Base-by-base conservation (phyloP, 1,139 yeast species). In the Lodderomyces beijingensis region DNA sequence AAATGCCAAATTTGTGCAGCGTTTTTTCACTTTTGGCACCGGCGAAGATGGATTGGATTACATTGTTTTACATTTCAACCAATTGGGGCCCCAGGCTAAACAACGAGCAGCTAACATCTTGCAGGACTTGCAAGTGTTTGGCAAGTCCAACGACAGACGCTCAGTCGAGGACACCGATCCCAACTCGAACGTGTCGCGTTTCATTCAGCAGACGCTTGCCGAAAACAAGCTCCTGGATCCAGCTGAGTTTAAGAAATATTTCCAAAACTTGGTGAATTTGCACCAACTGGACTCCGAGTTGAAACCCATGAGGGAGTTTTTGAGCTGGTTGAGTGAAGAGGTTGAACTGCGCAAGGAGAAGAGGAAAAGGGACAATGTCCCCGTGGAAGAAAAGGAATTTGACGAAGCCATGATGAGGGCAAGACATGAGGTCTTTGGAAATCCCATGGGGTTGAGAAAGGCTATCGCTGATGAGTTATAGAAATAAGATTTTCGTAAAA, bases 341-440 rank as follows among this genome's bases (percentile, higher is more conserved):
- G 65, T 70, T 2, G 73, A 68, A 25, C 36, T 39, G 13, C 61
- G 78, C 35, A 49, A 59, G 21, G 56, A 55, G 18, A 50, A 47
- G 25, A 48, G 50, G 36, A 58, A 65, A 39, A 69, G 60, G 35
- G 70, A 59, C 35, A 51, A 46, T 11, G 50, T 46, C 27, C 41
- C 60, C 1, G 51, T 45, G 2, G 44, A 51, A 10, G 64, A 59
- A 36, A 54, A 55, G 16, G 59, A 54, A 4, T 69, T 74, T 33
- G 74, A 71, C 35, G 55, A 62, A 28, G 59, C 57, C 30, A 53
- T 81, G 51, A 50, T 77, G n/a, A 64, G 65, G 17, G 73, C 81
- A 11, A 72, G 95, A 45, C 91, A 85, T 51, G 53, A 59, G 20
- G 76, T 82, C 2, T 87, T 85, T 60, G 96, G 95, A 2, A 87